phyloP scores from a whole-genome alignment of 2,329 filamentous ascomycete genomes.

The Exophiala oligosperma region DNA sequence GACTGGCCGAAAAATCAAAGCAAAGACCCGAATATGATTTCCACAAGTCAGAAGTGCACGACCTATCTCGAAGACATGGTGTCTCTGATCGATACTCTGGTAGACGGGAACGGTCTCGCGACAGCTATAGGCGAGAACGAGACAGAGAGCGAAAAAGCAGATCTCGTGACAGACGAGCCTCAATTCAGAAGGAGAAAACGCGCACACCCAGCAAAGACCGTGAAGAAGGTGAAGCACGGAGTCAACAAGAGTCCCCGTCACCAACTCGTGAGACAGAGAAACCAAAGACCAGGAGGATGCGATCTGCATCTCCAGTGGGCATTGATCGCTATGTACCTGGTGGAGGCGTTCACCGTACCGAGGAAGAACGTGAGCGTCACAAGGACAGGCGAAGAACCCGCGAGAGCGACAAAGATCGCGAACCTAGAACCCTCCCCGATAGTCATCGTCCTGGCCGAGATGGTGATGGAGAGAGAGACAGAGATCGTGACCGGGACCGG shows the following conservation, averaged over 20 bases:
- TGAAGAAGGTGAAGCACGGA: conserved; percentile 29
- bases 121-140: conserved; percentile 25
- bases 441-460: conserved; percentile 28
- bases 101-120: conserved; percentile 31
- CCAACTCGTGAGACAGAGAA: conserved; percentile 22
- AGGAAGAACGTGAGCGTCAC: conserved; percentile 31
- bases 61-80: conserved; percentile 30
- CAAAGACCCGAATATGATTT: conserved; percentile 51
- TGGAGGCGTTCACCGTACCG: conserved; percentile 31
- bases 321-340: conserved; percentile 49
- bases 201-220: conserved; percentile 24
- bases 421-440: conserved; percentile 29
- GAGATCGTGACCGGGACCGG: conserved; percentile 20
- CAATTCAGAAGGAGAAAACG: conserved; percentile 9
- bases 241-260: conserved; percentile 21
- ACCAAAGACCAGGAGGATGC: conserved; percentile 30
- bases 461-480: conserved; percentile 24
- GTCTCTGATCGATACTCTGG: conserved; percentile 28
- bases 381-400: conserved; percentile 26
- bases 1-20: conserved; percentile 53
- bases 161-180: conserved; percentile 23
- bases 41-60: conserved; percentile 33
- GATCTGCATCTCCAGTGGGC: conserved; percentile 32
- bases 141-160: conserved; percentile 25
- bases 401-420: conserved; percentile 19